phyloP scores from a whole-genome alignment of 805 yeast genomes.

The Starmerella sirachaensis region DNA sequence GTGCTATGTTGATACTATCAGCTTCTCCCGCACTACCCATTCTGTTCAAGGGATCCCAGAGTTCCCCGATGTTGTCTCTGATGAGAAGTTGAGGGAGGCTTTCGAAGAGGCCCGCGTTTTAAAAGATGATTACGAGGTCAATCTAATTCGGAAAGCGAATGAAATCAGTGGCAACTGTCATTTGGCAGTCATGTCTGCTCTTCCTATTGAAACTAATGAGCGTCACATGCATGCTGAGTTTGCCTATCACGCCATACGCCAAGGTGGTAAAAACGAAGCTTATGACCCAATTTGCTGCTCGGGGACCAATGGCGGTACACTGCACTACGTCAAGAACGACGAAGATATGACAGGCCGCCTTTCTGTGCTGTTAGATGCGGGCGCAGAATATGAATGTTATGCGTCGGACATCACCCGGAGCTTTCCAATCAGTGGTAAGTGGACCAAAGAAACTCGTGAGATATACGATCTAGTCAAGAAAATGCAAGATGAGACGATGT shows the following conservation, averaged over 20 bases:
- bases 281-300: slow-evolving; percentile 95
- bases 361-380: slow-evolving; percentile 81
- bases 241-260: slow-evolving; percentile 82
- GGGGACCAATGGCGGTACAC: slow-evolving; percentile 81
- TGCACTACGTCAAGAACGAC: slow-evolving; percentile 81
- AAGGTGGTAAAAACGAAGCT: slow-evolving; percentile 79
- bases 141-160: slow-evolving; percentile 66
- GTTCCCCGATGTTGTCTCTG: slow-evolving; percentile 16
- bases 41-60: slow-evolving; percentile 22
- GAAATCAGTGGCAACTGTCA: slow-evolving; percentile 80
- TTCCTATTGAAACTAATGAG: slow-evolving; percentile 76
- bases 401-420: slow-evolving; percentile 92
- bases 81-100: slow-evolving; percentile 37
- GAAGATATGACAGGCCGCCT: slow-evolving; percentile 45
- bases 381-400: slow-evolving; percentile 92
- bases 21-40: slow-evolving; percentile 20
- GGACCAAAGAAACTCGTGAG: slow-evolving; percentile 76
- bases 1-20: slow-evolving; percentile 44
- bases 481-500: slow-evolving; percentile 70
- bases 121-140: slow-evolving; percentile 74
- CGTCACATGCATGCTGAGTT: slow-evolving; percentile 94
- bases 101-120: slow-evolving; percentile 77
- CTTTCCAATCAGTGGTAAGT: slow-evolving; percentile 82
- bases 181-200: slow-evolving; percentile 81
- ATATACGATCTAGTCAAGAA: slow-evolving; percentile 67